These are phyloP conservation scores for Falciphora oryzae DNA, from an alignment of 2,329 filamentous ascomycete genomes.

Conservation along the genomic window DNA sequence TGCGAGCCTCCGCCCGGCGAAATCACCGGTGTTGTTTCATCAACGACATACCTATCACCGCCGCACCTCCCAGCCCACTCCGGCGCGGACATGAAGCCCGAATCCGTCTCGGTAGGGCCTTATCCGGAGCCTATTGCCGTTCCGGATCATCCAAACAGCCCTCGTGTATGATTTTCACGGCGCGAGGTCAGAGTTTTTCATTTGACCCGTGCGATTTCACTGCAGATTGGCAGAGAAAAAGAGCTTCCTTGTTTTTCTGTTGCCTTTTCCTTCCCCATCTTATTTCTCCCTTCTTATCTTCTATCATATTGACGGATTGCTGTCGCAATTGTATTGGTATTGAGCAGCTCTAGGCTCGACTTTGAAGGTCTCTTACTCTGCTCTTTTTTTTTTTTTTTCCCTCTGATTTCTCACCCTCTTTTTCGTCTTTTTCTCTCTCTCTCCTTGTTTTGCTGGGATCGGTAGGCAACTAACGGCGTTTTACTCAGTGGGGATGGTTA, in stretches of 20 bases:
- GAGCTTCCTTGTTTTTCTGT: neutral
- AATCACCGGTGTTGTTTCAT: neutral
- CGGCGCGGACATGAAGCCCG: neutral
- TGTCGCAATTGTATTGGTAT: conserved; percentile 2
- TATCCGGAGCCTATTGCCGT: neutral
- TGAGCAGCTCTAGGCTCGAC: neutral
- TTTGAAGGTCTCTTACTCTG: neutral
- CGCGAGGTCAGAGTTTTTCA: neutral
- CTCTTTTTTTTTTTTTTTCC: conserved; percentile 2
- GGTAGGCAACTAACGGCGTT: neutral
- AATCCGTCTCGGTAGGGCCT: neutral
- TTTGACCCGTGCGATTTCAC: neutral
- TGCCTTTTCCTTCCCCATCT: neutral
- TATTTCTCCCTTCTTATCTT: neutral
- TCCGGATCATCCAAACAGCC: neutral
- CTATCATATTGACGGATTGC: neutral
- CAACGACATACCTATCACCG: neutral
- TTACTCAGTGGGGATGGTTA: neutral
- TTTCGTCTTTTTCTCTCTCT: neutral
- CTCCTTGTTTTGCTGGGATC: neutral
- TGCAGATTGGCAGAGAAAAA: neutral
- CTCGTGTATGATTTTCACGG: neutral
- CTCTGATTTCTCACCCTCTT: neutral
- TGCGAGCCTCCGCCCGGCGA: neutral
- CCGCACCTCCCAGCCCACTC: too few relatives aligned